Evolutionary conservation across 306 rosid genomes (phyloP).

Genomic region (Vachellia pachyceras): DNA sequence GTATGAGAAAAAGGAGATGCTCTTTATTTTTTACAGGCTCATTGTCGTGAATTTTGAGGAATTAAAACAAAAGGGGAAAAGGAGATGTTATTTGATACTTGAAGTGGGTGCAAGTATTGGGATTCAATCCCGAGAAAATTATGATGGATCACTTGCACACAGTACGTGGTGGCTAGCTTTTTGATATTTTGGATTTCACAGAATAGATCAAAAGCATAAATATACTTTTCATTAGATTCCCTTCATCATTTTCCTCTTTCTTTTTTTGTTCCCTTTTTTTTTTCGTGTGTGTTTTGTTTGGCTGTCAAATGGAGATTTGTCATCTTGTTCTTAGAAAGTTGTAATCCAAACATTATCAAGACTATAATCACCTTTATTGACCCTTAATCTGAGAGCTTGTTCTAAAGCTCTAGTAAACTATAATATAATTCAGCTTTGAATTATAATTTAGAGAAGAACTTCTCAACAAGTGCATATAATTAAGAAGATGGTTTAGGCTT

Average conservation of each 20-base stretch:
- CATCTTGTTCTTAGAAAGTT: conserved; percentile 20
- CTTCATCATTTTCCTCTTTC: background rate
- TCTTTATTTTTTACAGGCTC: too few species aligned
- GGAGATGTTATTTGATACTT: conserved; percentile 43
- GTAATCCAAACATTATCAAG: background rate
- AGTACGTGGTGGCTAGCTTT: conserved; percentile 6
- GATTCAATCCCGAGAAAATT: conserved; percentile 66
- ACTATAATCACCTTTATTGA: background rate
- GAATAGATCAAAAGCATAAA: background rate
- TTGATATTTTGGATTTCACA: conserved; percentile 17
- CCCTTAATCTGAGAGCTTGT: background rate
- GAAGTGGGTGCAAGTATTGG: conserved; percentile 56
- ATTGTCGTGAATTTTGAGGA: background rate
- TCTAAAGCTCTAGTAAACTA: background rate
- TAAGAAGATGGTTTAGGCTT: background rate
- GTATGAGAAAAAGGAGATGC: too few species aligned
- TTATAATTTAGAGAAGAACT: background rate
- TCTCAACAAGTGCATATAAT: background rate
- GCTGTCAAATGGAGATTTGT: background rate
- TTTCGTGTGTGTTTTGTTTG: background rate
- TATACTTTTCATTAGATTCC: background rate
- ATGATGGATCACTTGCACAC: conserved; percentile 15
- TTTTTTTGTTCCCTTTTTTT: background rate
- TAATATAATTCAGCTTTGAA: background rate
- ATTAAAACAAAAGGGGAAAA: background rate